Evolutionary conservation across 768 basidiomycete species (phyloP).

Genomic region (Butyriboletus loyo): DNA sequence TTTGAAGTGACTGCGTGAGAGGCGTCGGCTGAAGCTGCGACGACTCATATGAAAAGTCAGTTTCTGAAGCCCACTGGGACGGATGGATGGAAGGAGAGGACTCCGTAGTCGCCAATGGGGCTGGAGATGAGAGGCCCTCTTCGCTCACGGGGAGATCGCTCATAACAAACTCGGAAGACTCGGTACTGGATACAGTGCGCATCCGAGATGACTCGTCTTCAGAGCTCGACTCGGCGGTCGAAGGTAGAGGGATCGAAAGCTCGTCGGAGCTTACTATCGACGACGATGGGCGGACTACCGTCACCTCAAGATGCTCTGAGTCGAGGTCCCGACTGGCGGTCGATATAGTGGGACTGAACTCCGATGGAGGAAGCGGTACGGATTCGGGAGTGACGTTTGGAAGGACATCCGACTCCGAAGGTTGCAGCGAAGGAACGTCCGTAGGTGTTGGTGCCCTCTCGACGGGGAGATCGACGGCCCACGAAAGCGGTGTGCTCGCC

Average conservation of each 20-base stretch:
- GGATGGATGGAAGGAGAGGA: conserved; percentile 39
- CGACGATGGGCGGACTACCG: conserved; percentile 5
- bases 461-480: conserved; percentile 32
- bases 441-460: conserved; percentile 24
- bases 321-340: conserved; percentile 23
- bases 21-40: conserved; percentile 73
- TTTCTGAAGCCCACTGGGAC: conserved; percentile 59
- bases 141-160: conserved; percentile 28
- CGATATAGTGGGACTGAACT: conserved; percentile 26
- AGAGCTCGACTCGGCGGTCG: conserved; percentile 33
- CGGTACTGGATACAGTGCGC: conserved; percentile 40
- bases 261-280: conserved; percentile 23
- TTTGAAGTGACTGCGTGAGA: conserved; percentile 45
- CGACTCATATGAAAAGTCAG: conserved; percentile 72
- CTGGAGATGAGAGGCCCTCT: conserved; percentile 31
- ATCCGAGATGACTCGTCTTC: conserved; percentile 30
- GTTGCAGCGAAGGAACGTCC: conserved; percentile 24
- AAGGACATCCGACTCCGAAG: conserved; percentile 23
- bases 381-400: conserved; percentile 21
- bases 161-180: conserved; percentile 36
- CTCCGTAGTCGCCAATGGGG: conserved; percentile 35
- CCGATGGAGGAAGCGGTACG: conserved; percentile 42
- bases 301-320: conserved; percentile 13
- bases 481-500: conserved; percentile 34
- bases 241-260: conserved; percentile 24